These are phyloP conservation scores for Peniophora sp. DNA, from an alignment of 1,284 basidiomycete species.

Conservation along the genomic window DNA sequence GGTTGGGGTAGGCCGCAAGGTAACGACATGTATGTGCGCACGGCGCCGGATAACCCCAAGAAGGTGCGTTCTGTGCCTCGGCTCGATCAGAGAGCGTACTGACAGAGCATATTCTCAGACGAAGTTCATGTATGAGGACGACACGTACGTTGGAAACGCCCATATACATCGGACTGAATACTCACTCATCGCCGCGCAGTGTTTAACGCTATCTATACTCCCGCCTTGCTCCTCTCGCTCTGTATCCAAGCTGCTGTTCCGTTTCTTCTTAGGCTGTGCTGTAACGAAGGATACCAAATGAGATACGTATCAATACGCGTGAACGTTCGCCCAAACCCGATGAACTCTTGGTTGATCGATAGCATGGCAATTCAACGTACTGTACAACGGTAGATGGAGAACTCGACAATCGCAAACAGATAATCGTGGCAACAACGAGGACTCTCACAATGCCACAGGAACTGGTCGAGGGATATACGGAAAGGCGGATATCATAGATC, in stretches of 20 bases:
- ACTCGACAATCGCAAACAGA: too few species aligned
- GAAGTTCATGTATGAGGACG: constrained; percentile 72
- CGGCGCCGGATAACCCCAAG: constrained; percentile 83
- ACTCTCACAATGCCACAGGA: too few species aligned
- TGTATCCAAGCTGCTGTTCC: neutral
- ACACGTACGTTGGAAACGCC: constrained; percentile 14
- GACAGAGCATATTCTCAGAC: constrained; percentile 34
- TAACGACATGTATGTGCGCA: constrained; percentile 71
- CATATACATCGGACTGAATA: constrained; percentile 6
- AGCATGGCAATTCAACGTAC: too few species aligned
- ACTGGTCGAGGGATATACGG: too few species aligned
- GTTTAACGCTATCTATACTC: neutral
- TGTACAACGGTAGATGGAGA: too few species aligned
- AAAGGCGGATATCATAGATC: too few species aligned
- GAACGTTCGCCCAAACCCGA: too few species aligned
- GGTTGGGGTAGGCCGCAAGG: constrained; percentile 50
- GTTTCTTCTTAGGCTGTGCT: neutral
- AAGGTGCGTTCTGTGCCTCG: constrained; percentile 40
- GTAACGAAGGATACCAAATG: neutral
- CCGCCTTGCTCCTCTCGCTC: constrained; percentile 25
- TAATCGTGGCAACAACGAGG: too few species aligned
- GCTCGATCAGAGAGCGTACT: too few species aligned
- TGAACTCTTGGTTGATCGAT: too few species aligned
- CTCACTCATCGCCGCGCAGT: neutral
- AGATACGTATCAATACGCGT: too few species aligned